A percentile compares a stretch with the other conserved stretches of the same genome.
phyloP scores from a whole-genome alignment of 352 stramenopile species.

The Phytophthora sojae region DNA sequence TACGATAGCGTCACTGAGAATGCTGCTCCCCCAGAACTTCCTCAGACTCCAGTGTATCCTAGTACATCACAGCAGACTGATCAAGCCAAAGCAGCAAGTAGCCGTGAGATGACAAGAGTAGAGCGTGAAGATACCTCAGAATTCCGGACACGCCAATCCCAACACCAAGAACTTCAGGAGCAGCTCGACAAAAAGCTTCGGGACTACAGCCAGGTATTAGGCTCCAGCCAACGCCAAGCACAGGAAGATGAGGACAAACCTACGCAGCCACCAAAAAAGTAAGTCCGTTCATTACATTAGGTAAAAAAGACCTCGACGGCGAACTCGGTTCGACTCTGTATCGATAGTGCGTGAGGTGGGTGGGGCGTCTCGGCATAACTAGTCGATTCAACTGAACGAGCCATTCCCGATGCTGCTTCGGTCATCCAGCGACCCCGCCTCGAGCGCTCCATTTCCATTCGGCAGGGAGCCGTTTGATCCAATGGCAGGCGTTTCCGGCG shows the following conservation, averaged over 20 bases:
- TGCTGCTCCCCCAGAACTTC: background rate
- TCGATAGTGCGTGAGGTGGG: constrained; percentile 26
- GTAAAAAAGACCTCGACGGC: constrained; percentile 32
- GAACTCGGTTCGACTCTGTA: constrained; percentile 20
- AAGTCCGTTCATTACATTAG: constrained; percentile 43
- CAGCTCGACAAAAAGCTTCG: constrained; percentile 48
- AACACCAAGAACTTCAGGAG: constrained; percentile 47
- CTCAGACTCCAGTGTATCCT: background rate
- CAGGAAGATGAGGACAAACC: constrained; percentile 1
- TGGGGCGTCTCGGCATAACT: background rate
- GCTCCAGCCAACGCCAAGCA: constrained; percentile 17
- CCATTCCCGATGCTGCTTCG: constrained; percentile 43
- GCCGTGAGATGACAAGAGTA: background rate
- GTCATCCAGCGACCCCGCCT: constrained; percentile 39
- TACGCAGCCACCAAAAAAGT: constrained; percentile 23
- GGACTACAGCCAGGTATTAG: constrained; percentile 42
- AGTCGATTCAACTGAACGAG: constrained; percentile 42
- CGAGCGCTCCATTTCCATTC: constrained; percentile 39
- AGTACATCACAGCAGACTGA: background rate
- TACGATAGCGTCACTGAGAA: constrained; percentile 9
- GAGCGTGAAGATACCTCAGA: constrained; percentile 5
- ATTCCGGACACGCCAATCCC: constrained; percentile 27
- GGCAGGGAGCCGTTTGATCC: constrained; percentile 44
- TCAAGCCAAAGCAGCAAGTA: background rate
- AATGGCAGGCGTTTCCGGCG: constrained; percentile 25